Percentiles rank a stretch among this genome's conserved stretches.
These are phyloP conservation scores for Colletotrichum lindemuthianum DNA, from an alignment of 2,329 filamentous ascomycete genomes.

Conservation along the genomic window DNA sequence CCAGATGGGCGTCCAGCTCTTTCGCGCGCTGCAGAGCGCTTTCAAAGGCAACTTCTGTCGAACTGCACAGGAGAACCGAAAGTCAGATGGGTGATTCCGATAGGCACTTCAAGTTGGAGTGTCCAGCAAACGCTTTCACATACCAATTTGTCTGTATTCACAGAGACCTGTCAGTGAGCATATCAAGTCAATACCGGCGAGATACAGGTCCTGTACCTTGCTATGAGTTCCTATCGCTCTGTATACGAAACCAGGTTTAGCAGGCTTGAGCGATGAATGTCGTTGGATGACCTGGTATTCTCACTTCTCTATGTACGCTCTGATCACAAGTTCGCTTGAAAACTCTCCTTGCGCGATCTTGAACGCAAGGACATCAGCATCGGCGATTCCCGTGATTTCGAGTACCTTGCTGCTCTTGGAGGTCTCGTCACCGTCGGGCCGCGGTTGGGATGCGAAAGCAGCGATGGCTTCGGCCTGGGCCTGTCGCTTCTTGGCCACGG, in stretches of 20 bases:
- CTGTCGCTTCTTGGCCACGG: conserved; percentile 8
- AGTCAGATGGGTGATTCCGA: no score
- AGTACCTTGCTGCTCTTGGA: not conserved
- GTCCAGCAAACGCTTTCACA: no score
- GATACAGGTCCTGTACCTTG: not conserved
- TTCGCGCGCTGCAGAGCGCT: conserved; percentile 42
- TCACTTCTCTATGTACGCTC: conserved; percentile 17
- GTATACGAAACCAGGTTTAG: not conserved
- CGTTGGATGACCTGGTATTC: not conserved
- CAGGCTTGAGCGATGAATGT: not conserved
- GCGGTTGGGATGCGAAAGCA: not conserved
- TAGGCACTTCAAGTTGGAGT: no score
- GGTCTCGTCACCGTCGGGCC: not conserved
- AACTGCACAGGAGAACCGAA: conserved; percentile 25
- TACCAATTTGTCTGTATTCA: no score
- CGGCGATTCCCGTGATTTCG: not conserved
- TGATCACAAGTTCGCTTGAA: conserved; percentile 2
- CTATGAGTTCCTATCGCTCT: conserved; percentile 32
- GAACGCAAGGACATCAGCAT: not conserved
- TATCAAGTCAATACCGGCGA: no score
- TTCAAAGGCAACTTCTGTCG: conserved; percentile 59
- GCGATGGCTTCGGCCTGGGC: not conserved
- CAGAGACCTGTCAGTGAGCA: no score
- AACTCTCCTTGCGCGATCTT: conserved; percentile 1
- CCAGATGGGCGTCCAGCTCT: conserved; percentile 53